A percentile compares a stretch with the other conserved stretches of the same genome.
phyloP scores from a whole-genome alignment of 2,329 filamentous ascomycete species.

The Dactylellina sp. region DNA sequence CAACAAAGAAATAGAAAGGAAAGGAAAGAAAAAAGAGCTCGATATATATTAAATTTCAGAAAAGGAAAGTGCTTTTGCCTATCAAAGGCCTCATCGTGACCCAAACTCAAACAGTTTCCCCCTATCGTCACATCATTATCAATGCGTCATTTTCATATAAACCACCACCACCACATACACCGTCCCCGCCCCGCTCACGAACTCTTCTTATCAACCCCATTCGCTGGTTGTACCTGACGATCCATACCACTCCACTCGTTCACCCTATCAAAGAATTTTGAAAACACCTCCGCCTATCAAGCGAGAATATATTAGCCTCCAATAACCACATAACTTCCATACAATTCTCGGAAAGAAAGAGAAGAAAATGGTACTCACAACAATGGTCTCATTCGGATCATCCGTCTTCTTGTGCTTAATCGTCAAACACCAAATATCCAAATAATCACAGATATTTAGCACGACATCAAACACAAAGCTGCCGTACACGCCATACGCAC shows the following conservation, averaged over 20 bases:
- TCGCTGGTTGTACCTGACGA: constrained; percentile 13
- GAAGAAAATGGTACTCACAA: constrained; percentile 34
- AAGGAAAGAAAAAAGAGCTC: constrained; percentile 11
- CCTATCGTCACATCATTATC: background rate
- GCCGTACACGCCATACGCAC: constrained; percentile 90
- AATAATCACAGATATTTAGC: constrained; percentile 95
- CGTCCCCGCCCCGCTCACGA: background rate
- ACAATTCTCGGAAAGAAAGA: background rate
- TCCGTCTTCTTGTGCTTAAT: constrained; percentile 77
- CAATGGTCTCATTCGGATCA: constrained; percentile 49
- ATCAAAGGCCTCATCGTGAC: constrained; percentile 7
- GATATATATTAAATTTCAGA: no score
- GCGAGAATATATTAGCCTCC: constrained; percentile 14
- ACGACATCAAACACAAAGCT: constrained; percentile 98
- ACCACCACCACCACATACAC: background rate
- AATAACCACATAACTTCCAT: background rate
- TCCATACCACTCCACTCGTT: constrained; percentile 39
- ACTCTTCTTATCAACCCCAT: constrained; percentile 42
- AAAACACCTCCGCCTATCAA: constrained; percentile 48
- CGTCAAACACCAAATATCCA: constrained; percentile 97
- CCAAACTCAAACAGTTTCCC: background rate
- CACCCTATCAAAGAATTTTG: constrained; percentile 44
- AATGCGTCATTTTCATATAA: background rate
- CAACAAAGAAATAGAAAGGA: background rate
- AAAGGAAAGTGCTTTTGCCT: constrained; percentile 12